Percentiles rank a stretch among this genome's conserved stretches.
Conservation (phyloP, 169 alveolate species). For the Theileria annulata region DNA sequence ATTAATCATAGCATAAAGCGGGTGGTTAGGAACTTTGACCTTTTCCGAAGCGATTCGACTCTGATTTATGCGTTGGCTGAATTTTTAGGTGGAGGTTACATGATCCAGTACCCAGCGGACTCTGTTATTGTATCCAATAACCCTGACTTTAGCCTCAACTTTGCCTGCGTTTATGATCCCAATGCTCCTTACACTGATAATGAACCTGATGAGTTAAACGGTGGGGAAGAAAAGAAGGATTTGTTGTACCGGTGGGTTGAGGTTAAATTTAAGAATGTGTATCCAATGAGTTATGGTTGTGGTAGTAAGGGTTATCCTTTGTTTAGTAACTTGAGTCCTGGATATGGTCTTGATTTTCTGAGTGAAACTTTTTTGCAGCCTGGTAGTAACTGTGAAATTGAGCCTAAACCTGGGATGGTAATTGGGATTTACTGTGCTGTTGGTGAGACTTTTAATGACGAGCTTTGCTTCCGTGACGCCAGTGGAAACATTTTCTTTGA, state of each 20-base stretch:
- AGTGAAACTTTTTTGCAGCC: not conserved
- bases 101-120: conserved; percentile 25
- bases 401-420: conserved; percentile 61
- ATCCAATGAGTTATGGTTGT: conserved; percentile 64
- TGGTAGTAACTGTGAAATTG: not conserved
- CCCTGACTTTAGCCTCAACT: conserved; percentile 51
- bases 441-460: conserved; percentile 36
- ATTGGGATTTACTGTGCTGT: conserved; percentile 58
- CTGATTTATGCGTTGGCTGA: not conserved
- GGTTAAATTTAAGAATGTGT: conserved; percentile 24
- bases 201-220: not conserved
- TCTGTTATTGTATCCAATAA: conserved; percentile 43
- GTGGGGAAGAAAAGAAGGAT: not conserved
- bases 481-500: not conserved
- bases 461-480: conserved; percentile 23
- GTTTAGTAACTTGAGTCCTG: conserved; percentile 27
- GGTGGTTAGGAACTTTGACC: conserved; percentile 22
- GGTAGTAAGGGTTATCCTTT: conserved; percentile 38
- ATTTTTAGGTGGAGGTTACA: conserved; percentile 4
- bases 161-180: conserved; percentile 42
- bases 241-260: conserved; percentile 41
- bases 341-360: not conserved
- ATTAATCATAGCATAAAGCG: conserved; percentile 31
- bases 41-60: conserved; percentile 47
- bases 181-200: not conserved